Evolutionary conservation across 306 rosid species (phyloP).

Genomic region (Psophocarpus tetragonolobus): DNA sequence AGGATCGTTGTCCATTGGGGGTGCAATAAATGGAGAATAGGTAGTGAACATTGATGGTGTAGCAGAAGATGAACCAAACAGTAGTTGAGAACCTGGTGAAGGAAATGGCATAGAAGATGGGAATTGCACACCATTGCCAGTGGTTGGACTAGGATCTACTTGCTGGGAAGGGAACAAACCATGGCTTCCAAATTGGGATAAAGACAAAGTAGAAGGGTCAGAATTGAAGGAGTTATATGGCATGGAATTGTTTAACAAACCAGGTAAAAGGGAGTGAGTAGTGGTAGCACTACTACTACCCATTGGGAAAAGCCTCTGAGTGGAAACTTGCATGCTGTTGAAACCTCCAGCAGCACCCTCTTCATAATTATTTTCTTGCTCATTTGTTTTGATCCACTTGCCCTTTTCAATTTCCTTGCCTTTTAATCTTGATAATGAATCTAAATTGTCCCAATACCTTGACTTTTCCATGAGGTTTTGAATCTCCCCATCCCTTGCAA

Average conservation of each 20-base stretch:
- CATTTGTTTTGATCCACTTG: slow-evolving; percentile 57
- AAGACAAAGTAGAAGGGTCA: slow-evolving; percentile 58
- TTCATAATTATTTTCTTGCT: slow-evolving; percentile 21
- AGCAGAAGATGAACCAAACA: slow-evolving; percentile 49
- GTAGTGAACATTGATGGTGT: slow-evolving; percentile 45
- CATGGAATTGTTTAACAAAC: slow-evolving; percentile 45
- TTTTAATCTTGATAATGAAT: slow-evolving; percentile 19
- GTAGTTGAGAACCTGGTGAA: slow-evolving; percentile 43
- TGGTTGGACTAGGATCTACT: slow-evolving; percentile 34
- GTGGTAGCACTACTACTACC: not conserved
- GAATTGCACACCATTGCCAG: slow-evolving; percentile 33
- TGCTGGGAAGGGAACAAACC: slow-evolving; percentile 56
- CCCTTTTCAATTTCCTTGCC: slow-evolving; percentile 48
- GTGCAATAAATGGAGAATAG: slow-evolving; percentile 48
- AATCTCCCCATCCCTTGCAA: slow-evolving; percentile 15
- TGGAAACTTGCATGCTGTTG: slow-evolving; percentile 35
- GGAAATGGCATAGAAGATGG: slow-evolving; percentile 35
- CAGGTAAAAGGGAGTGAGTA: slow-evolving; percentile 42
- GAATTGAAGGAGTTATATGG: slow-evolving; percentile 42
- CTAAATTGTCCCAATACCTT: slow-evolving; percentile 31
- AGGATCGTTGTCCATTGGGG: slow-evolving; percentile 44
- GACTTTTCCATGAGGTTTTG: slow-evolving; percentile 32
- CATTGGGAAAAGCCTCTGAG: slow-evolving; percentile 61
- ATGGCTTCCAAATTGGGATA: slow-evolving; percentile 65
- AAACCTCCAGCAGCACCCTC: slow-evolving; percentile 27